Percentiles rank a stretch among this genome's conserved stretches.
Evolutionary conservation across 371 early-diverging fungal species (phyloP).

Genomic region (Apophysomyces variabilis): DNA sequence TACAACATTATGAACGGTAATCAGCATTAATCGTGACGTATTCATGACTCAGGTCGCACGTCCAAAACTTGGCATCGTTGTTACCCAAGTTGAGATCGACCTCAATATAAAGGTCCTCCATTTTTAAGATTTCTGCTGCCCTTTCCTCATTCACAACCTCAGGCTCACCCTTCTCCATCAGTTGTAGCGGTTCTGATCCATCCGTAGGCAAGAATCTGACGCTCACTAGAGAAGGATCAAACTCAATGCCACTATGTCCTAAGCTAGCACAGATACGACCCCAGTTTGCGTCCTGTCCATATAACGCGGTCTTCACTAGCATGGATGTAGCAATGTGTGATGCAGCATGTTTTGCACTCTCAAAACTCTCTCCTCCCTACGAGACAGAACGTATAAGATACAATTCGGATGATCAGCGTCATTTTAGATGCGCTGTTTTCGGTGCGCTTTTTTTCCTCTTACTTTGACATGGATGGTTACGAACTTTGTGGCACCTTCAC

Average conservation of each 20-base stretch:
- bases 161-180: slow-evolving; percentile 87
- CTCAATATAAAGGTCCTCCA: slow-evolving; percentile 81
- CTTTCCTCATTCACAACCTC: slow-evolving; percentile 77
- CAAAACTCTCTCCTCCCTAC: slow-evolving; percentile 74
- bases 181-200: slow-evolving; percentile 60
- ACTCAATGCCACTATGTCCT: slow-evolving; percentile 64
- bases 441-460: slow-evolving; percentile 4
- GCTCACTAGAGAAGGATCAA: slow-evolving; percentile 74
- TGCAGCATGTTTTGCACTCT: slow-evolving; percentile 83
- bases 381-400: no score
- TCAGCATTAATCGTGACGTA: slow-evolving; percentile 94
- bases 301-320: slow-evolving; percentile 94
- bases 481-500: slow-evolving; percentile 97
- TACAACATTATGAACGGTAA: slow-evolving; percentile 70
- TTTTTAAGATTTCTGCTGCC: slow-evolving; percentile 81
- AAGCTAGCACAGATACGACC: slow-evolving; percentile 74
- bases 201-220: slow-evolving; percentile 77
- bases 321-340: slow-evolving; percentile 89
- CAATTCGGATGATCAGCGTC: no score
- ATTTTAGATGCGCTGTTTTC: neutral
- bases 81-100: slow-evolving; percentile 81
- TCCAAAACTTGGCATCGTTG: slow-evolving; percentile 86
- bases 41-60: slow-evolving; percentile 93
- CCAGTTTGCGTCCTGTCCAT: slow-evolving; percentile 98
- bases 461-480: slow-evolving; percentile 88